Percentiles rank a stretch among this genome's conserved stretches.
Evolutionary conservation across 345 rosid genomes (phyloP).

Genomic region (Brassica cretica): DNA sequence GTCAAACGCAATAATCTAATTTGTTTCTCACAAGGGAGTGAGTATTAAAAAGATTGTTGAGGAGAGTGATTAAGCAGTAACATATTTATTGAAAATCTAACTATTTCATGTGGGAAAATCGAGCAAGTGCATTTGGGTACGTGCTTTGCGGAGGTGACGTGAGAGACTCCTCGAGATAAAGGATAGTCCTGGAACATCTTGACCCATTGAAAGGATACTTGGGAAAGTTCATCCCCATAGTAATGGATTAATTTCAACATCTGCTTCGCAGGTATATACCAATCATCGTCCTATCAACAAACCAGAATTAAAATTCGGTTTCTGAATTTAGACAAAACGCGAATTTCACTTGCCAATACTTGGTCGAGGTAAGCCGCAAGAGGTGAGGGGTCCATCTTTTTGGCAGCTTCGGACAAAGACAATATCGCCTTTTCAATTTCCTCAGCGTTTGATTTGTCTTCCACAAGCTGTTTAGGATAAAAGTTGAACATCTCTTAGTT

Average conservation of each 20-base stretch:
- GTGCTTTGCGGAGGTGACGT: no score
- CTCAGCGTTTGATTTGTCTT: no score
- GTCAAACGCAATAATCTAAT: no score
- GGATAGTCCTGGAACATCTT: background rate
- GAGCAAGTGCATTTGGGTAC: no score
- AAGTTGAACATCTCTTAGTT: no score
- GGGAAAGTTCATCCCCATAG: background rate
- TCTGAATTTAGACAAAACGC: background rate
- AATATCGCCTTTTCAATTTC: no score
- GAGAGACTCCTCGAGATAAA: background rate
- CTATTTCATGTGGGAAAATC: no score
- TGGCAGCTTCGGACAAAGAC: background rate
- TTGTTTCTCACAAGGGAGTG: no score
- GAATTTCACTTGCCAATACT: background rate
- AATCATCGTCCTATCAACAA: background rate
- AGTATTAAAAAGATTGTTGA: no score
- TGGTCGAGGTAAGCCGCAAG: background rate
- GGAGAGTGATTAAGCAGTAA: no score
- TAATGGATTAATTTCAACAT: background rate
- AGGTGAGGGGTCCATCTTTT: background rate
- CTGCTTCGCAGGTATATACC: background rate
- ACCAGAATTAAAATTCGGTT: background rate
- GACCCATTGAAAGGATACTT: background rate
- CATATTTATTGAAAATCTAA: no score
- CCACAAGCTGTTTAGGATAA: no score